Conservation (phyloP, 331 rosid species). For the Prunus yedoensis region DNA sequence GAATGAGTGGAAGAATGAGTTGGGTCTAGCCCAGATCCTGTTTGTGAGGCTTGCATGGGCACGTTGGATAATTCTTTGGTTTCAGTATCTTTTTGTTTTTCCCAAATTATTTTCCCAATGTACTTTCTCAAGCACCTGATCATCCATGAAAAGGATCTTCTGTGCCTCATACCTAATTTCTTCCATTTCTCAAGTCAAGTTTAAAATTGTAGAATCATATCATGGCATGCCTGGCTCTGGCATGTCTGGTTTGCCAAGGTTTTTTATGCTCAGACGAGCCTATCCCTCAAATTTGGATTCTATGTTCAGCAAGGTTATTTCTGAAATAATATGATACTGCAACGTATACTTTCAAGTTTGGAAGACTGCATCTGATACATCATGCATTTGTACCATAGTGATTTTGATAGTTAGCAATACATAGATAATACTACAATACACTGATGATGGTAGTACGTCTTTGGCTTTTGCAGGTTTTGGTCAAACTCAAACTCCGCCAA, state of each 20-base stretch:
- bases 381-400: background rate
- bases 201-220: background rate
- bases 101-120: too few species aligned
- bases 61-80: background rate
- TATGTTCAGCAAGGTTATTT: background rate
- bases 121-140: too few species aligned
- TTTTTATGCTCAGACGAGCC: background rate
- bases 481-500: slow-evolving; percentile 28
- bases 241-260: background rate
- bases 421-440: background rate
- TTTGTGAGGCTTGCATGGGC: background rate
- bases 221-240: background rate
- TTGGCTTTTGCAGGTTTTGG: slow-evolving; percentile 24
- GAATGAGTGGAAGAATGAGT: background rate
- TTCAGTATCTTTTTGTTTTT: too few species aligned
- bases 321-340: background rate
- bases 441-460: slow-evolving; percentile 15
- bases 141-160: background rate
- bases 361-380: background rate
- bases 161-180: background rate
- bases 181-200: background rate
- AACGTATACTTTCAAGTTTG: background rate
- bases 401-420: background rate
- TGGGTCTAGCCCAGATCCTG: background rate
- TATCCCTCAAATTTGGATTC: background rate